Evolutionary conservation across 73 alveolate genomes (phyloP), one percentile per base, ranked within the genome.

Genomic region (Paramecium bursaria): DNA sequence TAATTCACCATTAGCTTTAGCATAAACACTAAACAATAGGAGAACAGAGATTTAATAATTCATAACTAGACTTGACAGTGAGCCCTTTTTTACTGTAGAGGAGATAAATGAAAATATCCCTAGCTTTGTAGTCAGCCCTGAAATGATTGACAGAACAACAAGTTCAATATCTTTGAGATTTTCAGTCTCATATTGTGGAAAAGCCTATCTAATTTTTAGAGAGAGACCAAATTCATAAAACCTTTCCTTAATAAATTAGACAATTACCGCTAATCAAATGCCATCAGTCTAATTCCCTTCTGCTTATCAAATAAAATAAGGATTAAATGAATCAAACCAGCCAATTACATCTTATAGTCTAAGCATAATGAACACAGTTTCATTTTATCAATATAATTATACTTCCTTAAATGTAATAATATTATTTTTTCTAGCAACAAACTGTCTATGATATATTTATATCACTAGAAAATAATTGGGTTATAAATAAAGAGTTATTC

Each of bases 101-200:
- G 82, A 67, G 33, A 67, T 67, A 4, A 21, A 53, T 5, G 82
- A 67, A 11, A 39, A 67, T 42, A 67, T 67, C 21, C 82, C 82
- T 35, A 67, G 23, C 44, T 67, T 67, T 67, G 57, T 67, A 2
- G 44, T 67, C 13, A 19, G 26, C 10, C 82, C 82, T 15, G 82
- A 67, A 42, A 67, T 67, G 82, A 67, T 67, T 21, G 82, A 67
- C n/a, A 17, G 82, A 13, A 67, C 82, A 13, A 67, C 55, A 0
- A 39, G 60, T 6, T 67, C 82, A 1, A 67, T 67, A 14, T 67
- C 82, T 21, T 7, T 67, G 1, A 67, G 82, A 67, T 67, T 67
- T 39, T 39, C 33, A 19, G 48, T 67, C 5, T 67, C 82, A 25
- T 67, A 67, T 42, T 67, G 82, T 39, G 82, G 82, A 14, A 14